Percentiles rank a stretch among this genome's conserved stretches.
Conservation (phyloP, 805 yeast genomes). For the Candida parachauliodes region DNA sequence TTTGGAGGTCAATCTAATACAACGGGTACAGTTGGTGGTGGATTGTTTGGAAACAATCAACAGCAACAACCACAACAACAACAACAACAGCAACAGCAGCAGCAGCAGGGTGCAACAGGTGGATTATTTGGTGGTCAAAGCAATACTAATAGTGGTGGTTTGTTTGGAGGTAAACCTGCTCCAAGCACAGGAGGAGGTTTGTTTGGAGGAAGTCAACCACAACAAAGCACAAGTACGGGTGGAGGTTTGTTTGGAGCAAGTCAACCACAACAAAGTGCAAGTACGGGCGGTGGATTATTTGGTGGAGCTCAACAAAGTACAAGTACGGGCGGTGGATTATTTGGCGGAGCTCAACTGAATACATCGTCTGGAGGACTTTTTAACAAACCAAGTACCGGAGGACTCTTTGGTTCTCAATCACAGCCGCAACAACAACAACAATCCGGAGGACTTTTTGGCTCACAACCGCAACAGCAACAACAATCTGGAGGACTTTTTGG, state of each 20-base stretch:
- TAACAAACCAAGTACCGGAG: slow-evolving; percentile 17
- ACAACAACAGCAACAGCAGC: slow-evolving; percentile 8
- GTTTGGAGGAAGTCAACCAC: slow-evolving; percentile 10
- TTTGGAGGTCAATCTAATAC: slow-evolving; percentile 11
- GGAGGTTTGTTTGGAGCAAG: slow-evolving; percentile 28
- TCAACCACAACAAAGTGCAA: slow-evolving; percentile 11
- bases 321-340: slow-evolving; percentile 16
- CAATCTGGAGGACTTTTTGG: slow-evolving; percentile 2
- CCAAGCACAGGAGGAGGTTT: slow-evolving; percentile 13
- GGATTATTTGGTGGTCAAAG: slow-evolving; percentile 28
- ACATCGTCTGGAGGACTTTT: slow-evolving; percentile 21
- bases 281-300: slow-evolving; percentile 28
- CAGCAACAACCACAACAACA: slow-evolving; percentile 7
- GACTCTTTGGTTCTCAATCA: slow-evolving; percentile 19
- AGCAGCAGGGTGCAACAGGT: slow-evolving; percentile 13
- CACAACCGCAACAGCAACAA: slow-evolving; percentile 4
- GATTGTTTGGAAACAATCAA: slow-evolving; percentile 11
- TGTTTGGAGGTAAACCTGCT: slow-evolving; percentile 15
- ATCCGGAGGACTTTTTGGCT: slow-evolving; percentile 20
- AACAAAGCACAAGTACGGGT: slow-evolving; percentile 14
- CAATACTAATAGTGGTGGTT: slow-evolving; percentile 16
- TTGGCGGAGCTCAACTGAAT: slow-evolving; percentile 12
- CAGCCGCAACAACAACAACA: slow-evolving; percentile 12
- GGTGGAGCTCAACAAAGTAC: slow-evolving; percentile 16
- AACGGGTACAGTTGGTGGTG: slow-evolving; percentile 12